Evolutionary conservation across 495 filamentous ascomycete species (phyloP).

Genomic region (Penicillium goetzii): DNA sequence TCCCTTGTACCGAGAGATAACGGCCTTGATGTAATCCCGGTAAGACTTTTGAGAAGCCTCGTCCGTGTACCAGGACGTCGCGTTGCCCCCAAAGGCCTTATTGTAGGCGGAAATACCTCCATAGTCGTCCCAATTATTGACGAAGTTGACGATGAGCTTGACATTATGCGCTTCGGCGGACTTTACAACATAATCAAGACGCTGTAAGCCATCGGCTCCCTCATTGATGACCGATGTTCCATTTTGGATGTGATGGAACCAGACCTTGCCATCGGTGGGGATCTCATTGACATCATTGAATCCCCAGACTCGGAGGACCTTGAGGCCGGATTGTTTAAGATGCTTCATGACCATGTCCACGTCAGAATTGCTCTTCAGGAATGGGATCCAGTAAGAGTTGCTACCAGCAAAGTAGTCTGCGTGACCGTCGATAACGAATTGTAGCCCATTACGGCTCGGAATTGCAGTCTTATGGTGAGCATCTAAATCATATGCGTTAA

Average conservation of each 20-base stretch:
- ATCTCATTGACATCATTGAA: conserved; percentile 7
- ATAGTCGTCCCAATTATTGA: conserved; percentile 7
- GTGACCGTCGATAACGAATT: conserved; percentile 3
- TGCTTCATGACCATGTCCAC: conserved; percentile 9
- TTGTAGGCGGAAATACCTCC: conserved; percentile 7
- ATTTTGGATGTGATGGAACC: conserved; percentile 6
- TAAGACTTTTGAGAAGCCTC: conserved; percentile 7
- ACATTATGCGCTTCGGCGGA: neutral
- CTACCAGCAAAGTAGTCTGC: conserved; percentile 7
- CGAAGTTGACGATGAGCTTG: conserved; percentile 11
- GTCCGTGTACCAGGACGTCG: conserved; percentile 4
- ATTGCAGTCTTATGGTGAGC: neutral
- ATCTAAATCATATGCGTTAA: neutral
- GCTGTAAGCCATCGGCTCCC: conserved; percentile 3
- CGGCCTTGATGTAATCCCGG: conserved; percentile 2
- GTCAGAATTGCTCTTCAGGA: conserved; percentile 7
- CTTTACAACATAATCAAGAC: conserved; percentile 7
- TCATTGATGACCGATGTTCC: neutral
- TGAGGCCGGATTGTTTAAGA: conserved; percentile 4
- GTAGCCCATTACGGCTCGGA: conserved; percentile 2
- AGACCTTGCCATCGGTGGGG: conserved; percentile 3
- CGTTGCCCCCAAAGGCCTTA: conserved; percentile 2
- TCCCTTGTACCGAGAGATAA: conserved; percentile 4
- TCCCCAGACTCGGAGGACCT: conserved; percentile 4
- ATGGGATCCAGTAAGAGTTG: conserved; percentile 9